Percentiles rank a stretch among this genome's conserved stretches.
Evolutionary conservation across 495 filamentous ascomycete species (phyloP).

Genomic region (Talaromyces adpressus): DNA sequence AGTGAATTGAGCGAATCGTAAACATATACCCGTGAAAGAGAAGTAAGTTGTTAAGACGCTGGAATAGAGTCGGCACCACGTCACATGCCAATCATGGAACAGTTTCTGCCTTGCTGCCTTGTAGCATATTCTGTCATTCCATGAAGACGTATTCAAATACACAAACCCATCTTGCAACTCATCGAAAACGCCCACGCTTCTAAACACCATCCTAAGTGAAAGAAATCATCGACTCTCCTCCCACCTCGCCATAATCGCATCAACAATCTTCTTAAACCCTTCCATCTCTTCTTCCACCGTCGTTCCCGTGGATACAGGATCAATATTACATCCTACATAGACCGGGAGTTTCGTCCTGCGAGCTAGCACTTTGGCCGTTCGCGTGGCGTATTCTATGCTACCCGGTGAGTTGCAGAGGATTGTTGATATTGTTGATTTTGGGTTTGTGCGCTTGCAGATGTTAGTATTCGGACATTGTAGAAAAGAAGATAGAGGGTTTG

Average conservation of each 20-base stretch:
- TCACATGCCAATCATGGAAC: too few species aligned
- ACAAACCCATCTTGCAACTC: neutral
- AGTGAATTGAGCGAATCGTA: too few species aligned
- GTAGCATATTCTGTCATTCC: neutral
- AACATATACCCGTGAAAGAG: too few species aligned
- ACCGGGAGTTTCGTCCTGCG: conserved; percentile 60
- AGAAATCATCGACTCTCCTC: conserved; percentile 3
- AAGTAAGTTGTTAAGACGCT: too few species aligned
- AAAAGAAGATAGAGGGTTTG: neutral
- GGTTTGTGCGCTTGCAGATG: conserved; percentile 24
- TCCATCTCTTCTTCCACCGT: conserved; percentile 94
- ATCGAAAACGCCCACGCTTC: neutral
- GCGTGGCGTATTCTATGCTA: conserved; percentile 77
- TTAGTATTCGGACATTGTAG: conserved; percentile 6
- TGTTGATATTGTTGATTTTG: conserved; percentile 55
- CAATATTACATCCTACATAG: conserved; percentile 73
- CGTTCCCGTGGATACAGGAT: conserved; percentile 56
- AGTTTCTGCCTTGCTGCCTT: too few species aligned
- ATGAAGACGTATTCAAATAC: neutral
- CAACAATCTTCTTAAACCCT: conserved; percentile 64
- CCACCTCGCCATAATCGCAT: conserved; percentile 57
- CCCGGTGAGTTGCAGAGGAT: conserved; percentile 65
- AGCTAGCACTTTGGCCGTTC: conserved; percentile 76
- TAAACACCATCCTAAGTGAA: neutral
- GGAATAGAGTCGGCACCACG: too few species aligned